A percentile compares a stretch with the other conserved stretches of the same genome.
Conservation (phyloP, 2,329 filamentous ascomycete species). For the Tricladium varicosporioides region DNA sequence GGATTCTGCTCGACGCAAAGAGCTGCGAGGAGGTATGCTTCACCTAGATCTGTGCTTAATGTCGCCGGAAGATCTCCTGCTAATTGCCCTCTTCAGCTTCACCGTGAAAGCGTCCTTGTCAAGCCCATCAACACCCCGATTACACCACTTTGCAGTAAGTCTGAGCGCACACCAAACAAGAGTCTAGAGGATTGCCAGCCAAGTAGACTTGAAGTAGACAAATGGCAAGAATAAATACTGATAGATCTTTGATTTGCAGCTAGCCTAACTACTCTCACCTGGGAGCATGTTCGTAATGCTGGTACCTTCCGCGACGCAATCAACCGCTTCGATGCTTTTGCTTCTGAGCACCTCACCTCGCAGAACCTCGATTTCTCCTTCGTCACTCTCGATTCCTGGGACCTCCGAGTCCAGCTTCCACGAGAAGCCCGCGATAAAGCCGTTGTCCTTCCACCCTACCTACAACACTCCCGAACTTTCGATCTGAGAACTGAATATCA, state of each 20-base stretch:
- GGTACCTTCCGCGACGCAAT: slow-evolving; percentile 97
- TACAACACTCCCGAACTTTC: slow-evolving; percentile 97
- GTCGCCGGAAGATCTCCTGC: slow-evolving; percentile 12
- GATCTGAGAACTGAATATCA: slow-evolving; percentile 97
- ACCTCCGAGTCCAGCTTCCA: slow-evolving; percentile 94
- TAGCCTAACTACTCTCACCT: slow-evolving; percentile 94
- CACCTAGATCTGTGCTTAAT: slow-evolving; percentile 4
- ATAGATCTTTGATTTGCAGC: slow-evolving; percentile 50
- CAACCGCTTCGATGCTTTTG: slow-evolving; percentile 90
- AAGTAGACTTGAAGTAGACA: neutral
- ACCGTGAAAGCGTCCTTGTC: slow-evolving; percentile 93
- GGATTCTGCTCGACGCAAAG: slow-evolving; percentile 93
- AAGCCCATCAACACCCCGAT: slow-evolving; percentile 99
- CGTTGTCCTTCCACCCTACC: slow-evolving; percentile 91
- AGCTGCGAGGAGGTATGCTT: slow-evolving; percentile 82
- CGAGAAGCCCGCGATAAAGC: slow-evolving; percentile 98
- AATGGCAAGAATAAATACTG: neutral
- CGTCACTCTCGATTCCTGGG: slow-evolving; percentile 97
- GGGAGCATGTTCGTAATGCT: slow-evolving; percentile 97
- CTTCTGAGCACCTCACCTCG: slow-evolving; percentile 82
- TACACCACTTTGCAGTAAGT: slow-evolving; percentile 97
- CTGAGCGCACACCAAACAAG: slow-evolving; percentile 18
- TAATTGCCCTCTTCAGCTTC: slow-evolving; percentile 58
- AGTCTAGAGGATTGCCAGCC: slow-evolving; percentile 9
- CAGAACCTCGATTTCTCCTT: slow-evolving; percentile 98